Percentiles rank a stretch among this genome's conserved stretches.
Conservation (phyloP, 306 rosid genomes). For the Lathyrus sativus region DNA sequence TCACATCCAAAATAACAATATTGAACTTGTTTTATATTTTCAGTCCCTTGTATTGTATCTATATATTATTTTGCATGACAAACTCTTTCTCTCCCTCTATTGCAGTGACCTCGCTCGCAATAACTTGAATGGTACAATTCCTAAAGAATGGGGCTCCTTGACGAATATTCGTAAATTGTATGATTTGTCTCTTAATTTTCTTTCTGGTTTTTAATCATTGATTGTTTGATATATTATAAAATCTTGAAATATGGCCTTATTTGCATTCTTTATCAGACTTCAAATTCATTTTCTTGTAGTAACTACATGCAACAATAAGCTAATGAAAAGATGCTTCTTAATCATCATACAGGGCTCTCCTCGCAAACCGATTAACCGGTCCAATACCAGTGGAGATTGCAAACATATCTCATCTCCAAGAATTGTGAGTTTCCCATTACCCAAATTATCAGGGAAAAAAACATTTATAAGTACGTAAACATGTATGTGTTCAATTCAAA, state of each 20-base stretch:
- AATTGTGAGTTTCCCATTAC: constrained; percentile 55
- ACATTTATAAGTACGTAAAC: background rate
- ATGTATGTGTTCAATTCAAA: background rate
- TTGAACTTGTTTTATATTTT: background rate
- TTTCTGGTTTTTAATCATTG: background rate
- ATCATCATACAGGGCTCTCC: constrained; percentile 43
- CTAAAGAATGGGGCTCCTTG: constrained; percentile 49
- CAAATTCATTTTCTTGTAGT: constrained; percentile 3
- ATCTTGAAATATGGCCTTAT: background rate
- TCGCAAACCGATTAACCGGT: constrained; percentile 62
- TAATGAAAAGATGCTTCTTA: background rate
- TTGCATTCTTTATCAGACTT: background rate
- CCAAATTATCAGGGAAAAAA: background rate
- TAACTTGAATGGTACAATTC: constrained; percentile 61
- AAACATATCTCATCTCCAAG: constrained; percentile 51
- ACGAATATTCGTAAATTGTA: background rate
- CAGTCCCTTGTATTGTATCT: too few species aligned
- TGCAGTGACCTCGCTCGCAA: constrained; percentile 55
- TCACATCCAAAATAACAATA: background rate
- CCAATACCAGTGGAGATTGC: constrained; percentile 60
- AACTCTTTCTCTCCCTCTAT: background rate
- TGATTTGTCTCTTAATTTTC: background rate
- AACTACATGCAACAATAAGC: constrained; percentile 4
- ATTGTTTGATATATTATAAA: background rate
- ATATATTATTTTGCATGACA: constrained; percentile 6